Base-by-base conservation (phyloP, 1,284 basidiomycete species). In the Pterula multifida region DNA sequence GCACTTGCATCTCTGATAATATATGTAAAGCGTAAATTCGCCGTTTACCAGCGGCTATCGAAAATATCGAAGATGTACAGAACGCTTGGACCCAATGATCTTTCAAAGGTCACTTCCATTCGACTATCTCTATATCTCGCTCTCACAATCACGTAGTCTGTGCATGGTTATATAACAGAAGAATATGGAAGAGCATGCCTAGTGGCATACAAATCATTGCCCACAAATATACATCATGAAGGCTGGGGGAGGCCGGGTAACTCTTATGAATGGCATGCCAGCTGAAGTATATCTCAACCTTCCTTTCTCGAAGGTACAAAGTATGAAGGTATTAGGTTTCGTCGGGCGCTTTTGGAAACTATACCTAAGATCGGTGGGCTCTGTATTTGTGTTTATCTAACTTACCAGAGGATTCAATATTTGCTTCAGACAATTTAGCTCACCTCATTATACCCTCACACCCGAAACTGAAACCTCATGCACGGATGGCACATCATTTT, bases 231-330 rank as follows among this genome's bases (percentile, higher is more conserved):
- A 1, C 67, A 69, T 53, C 89, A 88, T 56, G 78, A 83, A 53
- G 90, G 90, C 12, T 92, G 89, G 88, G 89, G 89, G 15, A 67
- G 71, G 56, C 87, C 82, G 52, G 83, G 85, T 80, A 55, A 51
- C 75, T 64, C 45, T 55, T 46, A 36, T 26, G n/a, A n/a, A n/a
- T n/a, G n/a, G 15, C 6, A 32, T 32, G 15, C 15, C 28, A 6
- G 6, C 15, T 15, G 15, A 32, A 45, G 25, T 25, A 47, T 25
- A 23, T 26, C n/a, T 24, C 45, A 17, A 50, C 49, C 24, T 49
- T 28, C 21, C 52, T 42, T 26, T 26, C 47, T 23, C 12, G 21
- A 58, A 77, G 85, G 78, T 17, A 79, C 78, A 1, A 72, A 71
- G 55, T 75, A 77, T 58, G 73, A 69, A 21, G 78, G 73, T 21